These are phyloP conservation scores for Monilinia aucupariae DNA, from an alignment of 2,329 filamentous ascomycete species.

Conservation along the genomic window DNA sequence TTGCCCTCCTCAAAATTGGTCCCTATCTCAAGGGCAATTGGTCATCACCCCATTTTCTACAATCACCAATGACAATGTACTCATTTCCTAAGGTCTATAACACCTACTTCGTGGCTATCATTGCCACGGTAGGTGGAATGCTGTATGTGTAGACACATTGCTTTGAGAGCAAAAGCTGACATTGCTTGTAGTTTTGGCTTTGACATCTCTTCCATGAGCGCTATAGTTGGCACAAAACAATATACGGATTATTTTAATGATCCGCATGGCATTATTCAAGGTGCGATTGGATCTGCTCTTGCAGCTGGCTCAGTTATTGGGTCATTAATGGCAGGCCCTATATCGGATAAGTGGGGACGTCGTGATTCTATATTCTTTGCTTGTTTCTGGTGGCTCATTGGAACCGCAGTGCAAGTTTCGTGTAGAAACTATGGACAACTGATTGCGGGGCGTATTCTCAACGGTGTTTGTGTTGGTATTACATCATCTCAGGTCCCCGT, in stretches of 20 bases:
- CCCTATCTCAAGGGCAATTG: not conserved
- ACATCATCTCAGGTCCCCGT: constrained; percentile 60
- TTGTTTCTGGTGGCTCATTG: constrained; percentile 15
- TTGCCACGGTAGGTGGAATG: constrained; percentile 20
- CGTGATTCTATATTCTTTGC: constrained; percentile 38
- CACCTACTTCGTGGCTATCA: constrained; percentile 22
- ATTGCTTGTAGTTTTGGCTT: constrained; percentile 35
- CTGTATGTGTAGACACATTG: constrained; percentile 5
- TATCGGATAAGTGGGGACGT: constrained; percentile 50
- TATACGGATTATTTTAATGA: constrained; percentile 47
- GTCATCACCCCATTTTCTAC: constrained; percentile 14
- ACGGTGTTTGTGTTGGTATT: constrained; percentile 60
- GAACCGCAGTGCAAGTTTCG: constrained; percentile 10
- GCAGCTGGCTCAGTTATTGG: constrained; percentile 64
- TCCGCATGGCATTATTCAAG: constrained; percentile 34
- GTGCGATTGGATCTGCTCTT: constrained; percentile 51
- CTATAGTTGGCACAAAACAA: constrained; percentile 46
- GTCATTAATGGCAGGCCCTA: constrained; percentile 51
- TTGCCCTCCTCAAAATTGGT: not conserved
- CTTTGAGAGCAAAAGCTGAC: not conserved
- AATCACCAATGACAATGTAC: constrained; percentile 13
- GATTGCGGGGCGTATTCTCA: constrained; percentile 53
- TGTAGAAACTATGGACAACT: constrained; percentile 40
- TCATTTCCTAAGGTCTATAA: constrained; percentile 22
- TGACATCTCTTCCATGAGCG: constrained; percentile 53